These are phyloP conservation scores for Cladosporium sp. DNA, from an alignment of 2,329 filamentous ascomycete genomes.

Conservation along the genomic window DNA sequence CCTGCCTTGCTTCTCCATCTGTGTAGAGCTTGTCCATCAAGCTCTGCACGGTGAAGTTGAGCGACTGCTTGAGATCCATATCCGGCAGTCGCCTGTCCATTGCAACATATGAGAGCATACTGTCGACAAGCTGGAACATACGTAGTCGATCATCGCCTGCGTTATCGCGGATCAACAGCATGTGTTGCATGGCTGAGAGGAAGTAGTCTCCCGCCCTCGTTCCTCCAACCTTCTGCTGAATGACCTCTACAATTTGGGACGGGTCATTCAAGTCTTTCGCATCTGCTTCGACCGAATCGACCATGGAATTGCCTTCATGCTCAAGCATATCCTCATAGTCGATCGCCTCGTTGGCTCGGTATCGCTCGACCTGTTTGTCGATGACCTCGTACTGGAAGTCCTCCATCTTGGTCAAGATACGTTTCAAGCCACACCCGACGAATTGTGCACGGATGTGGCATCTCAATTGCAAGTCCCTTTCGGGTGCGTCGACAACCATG, in stretches of 20 bases:
- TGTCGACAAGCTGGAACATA: constrained; percentile 96
- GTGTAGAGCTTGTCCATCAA: constrained; percentile 94
- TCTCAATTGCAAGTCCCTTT: constrained; percentile 83
- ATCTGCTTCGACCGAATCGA: constrained; percentile 82
- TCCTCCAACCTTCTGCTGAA: constrained; percentile 78
- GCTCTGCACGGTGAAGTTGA: constrained; percentile 96
- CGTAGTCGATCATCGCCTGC: constrained; percentile 87
- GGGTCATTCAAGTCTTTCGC: constrained; percentile 92
- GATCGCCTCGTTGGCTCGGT: constrained; percentile 90
- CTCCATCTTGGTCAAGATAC: constrained; percentile 95
- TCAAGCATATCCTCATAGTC: constrained; percentile 98
- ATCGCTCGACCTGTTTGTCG: constrained; percentile 95
- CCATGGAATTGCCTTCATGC: constrained; percentile 83
- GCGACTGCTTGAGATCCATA: constrained; percentile 95
- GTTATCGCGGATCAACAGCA: constrained; percentile 87
- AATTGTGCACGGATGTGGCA: constrained; percentile 96
- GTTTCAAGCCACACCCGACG: constrained; percentile 90
- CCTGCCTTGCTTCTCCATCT: constrained; percentile 89
- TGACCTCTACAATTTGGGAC: constrained; percentile 89
- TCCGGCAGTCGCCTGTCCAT: constrained; percentile 96
- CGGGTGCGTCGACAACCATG: constrained; percentile 90
- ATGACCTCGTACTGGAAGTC: constrained; percentile 97
- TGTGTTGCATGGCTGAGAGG: constrained; percentile 88
- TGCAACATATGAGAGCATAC: constrained; percentile 98
- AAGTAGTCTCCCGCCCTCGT: constrained; percentile 93